Base-by-base conservation (phyloP, 139 green algal species). In the Edaphochlamys debaryana region DNA sequence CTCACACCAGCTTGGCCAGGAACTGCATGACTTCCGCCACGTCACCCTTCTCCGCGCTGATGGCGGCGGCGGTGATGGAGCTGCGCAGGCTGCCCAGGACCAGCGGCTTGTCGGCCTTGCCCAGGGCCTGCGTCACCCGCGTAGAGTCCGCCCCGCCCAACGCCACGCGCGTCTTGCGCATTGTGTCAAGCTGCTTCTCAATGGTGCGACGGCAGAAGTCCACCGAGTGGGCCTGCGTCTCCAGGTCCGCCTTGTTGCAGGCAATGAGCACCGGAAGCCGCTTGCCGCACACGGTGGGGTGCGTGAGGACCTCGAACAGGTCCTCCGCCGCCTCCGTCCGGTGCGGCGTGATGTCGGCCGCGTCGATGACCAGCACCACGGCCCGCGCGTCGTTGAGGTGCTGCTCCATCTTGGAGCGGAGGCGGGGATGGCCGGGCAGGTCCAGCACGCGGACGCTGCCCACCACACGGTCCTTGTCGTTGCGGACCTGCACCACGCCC, bases 211-310 rank as follows among this genome's bases (percentile, higher is more conserved):
- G 76, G 2, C 98, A 92, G 69, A 98, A 99, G 0, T 98, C 95
- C 30, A 95, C 85, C 3, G 93, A 93, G 89, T 98, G 94, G 9
- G 96, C 95, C 60, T 94, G 82, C 20, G 86, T 82, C 36, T 97
- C 93, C 54, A 93, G 81, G 78, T 99, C 96, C 48, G 90, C 88
- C 86, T 99, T 99, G 92, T 99, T 99, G 92, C 94, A 98, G 32
- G 91, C 95, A 50, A 99, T 63, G 70, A 99, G 87, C 40, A 99
- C n/a, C 0, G 96, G 96, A 64, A 96, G 34, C 1, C 92, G 85
- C 20, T 89, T 80, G 30, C 87, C 79, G 2, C 72, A 60, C 15
- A 98, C 73, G 2, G 37, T 67, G 0, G 89, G 76, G 62, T 92
- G 75, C 6, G 89, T 86, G n/a, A 98, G 76, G 41, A 88, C 71